phyloP scores from a whole-genome alignment of 345 rosid genomes.

The Citrus hindsii region DNA sequence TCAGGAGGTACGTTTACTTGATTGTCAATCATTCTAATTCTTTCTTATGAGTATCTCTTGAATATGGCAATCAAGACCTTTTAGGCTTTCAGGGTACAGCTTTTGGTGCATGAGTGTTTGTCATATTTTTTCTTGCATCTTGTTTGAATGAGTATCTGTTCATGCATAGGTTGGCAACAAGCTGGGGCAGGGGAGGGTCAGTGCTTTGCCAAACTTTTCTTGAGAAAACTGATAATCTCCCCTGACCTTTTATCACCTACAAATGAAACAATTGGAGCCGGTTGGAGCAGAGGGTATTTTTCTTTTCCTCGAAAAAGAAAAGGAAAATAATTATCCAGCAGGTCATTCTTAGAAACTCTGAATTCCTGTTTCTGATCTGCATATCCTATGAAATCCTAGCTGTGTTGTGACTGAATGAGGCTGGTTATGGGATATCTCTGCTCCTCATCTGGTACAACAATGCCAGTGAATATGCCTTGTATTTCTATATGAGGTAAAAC shows the following conservation, averaged over 20 bases:
- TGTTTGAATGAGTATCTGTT: not conserved
- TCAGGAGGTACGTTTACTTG: constrained; percentile 51
- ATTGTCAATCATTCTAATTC: constrained; percentile 4
- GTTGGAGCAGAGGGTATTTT: not conserved
- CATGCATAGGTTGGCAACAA: not conserved
- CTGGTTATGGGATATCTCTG: no score
- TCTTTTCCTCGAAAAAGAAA: not conserved
- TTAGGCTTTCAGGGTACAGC: not conserved
- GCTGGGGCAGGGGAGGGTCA: not conserved
- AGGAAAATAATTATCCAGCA: not conserved
- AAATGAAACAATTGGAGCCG: not conserved
- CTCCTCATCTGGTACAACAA: no score
- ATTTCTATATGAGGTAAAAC: no score
- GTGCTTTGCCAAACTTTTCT: not conserved
- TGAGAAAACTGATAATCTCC: not conserved
- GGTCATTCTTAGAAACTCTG: not conserved
- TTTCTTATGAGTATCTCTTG: constrained; percentile 2
- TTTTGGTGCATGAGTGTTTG: constrained; percentile 10
- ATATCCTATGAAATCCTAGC: no score
- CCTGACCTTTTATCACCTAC: not conserved
- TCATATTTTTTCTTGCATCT: not conserved
- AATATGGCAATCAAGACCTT: not conserved
- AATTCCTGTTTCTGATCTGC: no score
- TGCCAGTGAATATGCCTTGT: no score
- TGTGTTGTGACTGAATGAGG: no score